Base-by-base conservation (phyloP, 2,329 filamentous ascomycete genomes). In the Geosmithia morbida region DNA sequence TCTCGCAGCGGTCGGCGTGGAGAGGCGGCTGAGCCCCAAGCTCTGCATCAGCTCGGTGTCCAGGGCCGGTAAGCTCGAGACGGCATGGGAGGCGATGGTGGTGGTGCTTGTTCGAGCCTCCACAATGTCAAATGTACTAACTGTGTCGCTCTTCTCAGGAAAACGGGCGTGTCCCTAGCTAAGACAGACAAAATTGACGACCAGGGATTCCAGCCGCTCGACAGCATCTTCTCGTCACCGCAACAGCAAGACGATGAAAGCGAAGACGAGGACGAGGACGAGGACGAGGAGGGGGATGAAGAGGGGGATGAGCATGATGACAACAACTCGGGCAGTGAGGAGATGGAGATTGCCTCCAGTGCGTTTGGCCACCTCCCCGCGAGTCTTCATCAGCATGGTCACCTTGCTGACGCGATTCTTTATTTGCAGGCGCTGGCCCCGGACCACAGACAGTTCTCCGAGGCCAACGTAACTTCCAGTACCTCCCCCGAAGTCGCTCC, bases 161-260 rank as follows among this genome's bases (percentile, higher is more conserved):
- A 94, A 74, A 98, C 92, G 1, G 92, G 92, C 43, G 76, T 94
- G 22, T 84, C 80, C 1, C 66, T 97, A 30, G 78, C 80, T 57
- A 87, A 95, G 57, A 79, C 72, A 48, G 87, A 87, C 46, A 71
- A 81, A 51, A 84, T 87, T 66, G 90, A 97, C 66, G 88, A 94
- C 61, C 73, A 95, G 72, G 92, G 90, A 63, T 81, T 98, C 70
- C 87, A 96, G 61, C 83, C 86, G 37, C 75, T 95, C 49, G 85
- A 90, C 37, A 79, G 79, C 54, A 79, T 97, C 53, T 95, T 95
- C 64, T 96, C 89, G 8, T 95, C 89, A 18, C 88, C 89, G 14
- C 76, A 79, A 53, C 85, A 81, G 57, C 52, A 43, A 51, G 33
- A 37, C 11, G 33, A 37, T 13, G 33, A 37, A 11, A 58, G 53